phyloP scores from a whole-genome alignment of 768 basidiomycete species.

The Boletus subparvulus region DNA sequence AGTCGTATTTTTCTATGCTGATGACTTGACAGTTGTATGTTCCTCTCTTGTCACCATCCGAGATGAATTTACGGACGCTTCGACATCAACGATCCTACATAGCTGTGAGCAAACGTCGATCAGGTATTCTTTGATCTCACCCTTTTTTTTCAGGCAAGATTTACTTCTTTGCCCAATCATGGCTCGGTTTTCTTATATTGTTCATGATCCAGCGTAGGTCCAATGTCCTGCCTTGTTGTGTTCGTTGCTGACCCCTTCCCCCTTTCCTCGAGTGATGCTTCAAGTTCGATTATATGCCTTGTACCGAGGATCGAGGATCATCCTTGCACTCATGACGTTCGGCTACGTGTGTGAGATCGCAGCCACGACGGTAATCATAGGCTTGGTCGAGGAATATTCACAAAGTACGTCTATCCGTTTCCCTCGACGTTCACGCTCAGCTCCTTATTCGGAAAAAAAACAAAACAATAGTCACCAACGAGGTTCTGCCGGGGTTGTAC shows the following conservation, averaged over 20 bases:
- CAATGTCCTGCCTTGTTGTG: background rate
- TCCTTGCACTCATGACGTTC: slow-evolving; percentile 9
- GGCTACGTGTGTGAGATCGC: slow-evolving; percentile 16
- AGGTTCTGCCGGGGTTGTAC: slow-evolving; percentile 1
- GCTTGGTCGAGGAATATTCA: slow-evolving; percentile 1
- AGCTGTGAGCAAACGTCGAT: slow-evolving; percentile 15
- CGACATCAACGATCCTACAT: background rate
- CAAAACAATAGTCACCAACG: slow-evolving; percentile 4
- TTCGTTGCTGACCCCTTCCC: background rate
- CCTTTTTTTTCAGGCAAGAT: slow-evolving; percentile 1
- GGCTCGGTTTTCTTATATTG: slow-evolving; percentile 8
- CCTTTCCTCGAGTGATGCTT: slow-evolving; percentile 8
- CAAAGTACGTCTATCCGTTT: slow-evolving; percentile 1
- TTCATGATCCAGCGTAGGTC: slow-evolving; percentile 15
- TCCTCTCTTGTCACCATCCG: background rate
- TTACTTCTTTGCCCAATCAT: slow-evolving; percentile 14
- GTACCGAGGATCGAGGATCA: slow-evolving; percentile 9
- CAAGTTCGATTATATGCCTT: slow-evolving; percentile 18
- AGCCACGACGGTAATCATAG: slow-evolving; percentile 5
- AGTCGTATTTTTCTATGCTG: background rate
- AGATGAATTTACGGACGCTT: background rate
- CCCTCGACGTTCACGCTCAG: background rate
- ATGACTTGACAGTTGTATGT: slow-evolving; percentile 19
- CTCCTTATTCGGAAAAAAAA: background rate
- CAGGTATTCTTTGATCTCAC: background rate